phyloP scores from a whole-genome alignment of 2,329 filamentous ascomycete genomes.

The Pseudocercospora pini-densiflorae region DNA sequence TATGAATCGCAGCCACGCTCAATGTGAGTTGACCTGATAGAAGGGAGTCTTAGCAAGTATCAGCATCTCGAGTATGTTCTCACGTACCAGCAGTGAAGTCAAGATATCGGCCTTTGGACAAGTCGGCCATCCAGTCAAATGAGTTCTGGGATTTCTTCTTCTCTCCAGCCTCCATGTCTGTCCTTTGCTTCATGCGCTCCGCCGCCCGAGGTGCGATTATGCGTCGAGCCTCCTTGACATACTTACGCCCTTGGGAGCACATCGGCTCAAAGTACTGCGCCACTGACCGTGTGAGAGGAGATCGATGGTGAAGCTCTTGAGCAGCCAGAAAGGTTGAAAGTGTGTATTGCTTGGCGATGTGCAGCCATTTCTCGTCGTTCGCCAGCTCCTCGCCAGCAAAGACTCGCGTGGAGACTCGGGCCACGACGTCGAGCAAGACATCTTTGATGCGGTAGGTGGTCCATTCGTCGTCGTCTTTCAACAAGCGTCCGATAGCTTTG shows the following conservation, averaged over 20 bases:
- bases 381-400: conserved; percentile 44
- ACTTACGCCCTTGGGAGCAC: conserved; percentile 36
- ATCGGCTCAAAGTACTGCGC: conserved; percentile 42
- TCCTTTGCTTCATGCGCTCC: conserved; percentile 26
- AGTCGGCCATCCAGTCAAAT: conserved; percentile 32
- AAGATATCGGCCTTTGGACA: conserved; percentile 22
- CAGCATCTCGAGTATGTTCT: not conserved
- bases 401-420: conserved; percentile 46
- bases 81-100: conserved; percentile 9
- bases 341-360: conserved; percentile 43
- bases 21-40: conserved; percentile 22
- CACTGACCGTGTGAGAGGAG: conserved; percentile 40
- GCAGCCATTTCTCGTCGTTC: conserved; percentile 45
- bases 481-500: not conserved
- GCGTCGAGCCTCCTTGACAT: conserved; percentile 36
- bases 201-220: conserved; percentile 42
- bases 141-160: conserved; percentile 23
- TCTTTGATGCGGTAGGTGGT: conserved; percentile 21
- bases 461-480: conserved; percentile 13
- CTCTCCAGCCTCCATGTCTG: not conserved
- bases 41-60: conserved; percentile 7
- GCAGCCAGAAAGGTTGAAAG: not conserved
- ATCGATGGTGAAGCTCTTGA: conserved; percentile 30
- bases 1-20: conserved; percentile 17
- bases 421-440: conserved; percentile 41